Evolutionary conservation across 345 rosid genomes (phyloP).

Genomic region (Corchorus olitorius): DNA sequence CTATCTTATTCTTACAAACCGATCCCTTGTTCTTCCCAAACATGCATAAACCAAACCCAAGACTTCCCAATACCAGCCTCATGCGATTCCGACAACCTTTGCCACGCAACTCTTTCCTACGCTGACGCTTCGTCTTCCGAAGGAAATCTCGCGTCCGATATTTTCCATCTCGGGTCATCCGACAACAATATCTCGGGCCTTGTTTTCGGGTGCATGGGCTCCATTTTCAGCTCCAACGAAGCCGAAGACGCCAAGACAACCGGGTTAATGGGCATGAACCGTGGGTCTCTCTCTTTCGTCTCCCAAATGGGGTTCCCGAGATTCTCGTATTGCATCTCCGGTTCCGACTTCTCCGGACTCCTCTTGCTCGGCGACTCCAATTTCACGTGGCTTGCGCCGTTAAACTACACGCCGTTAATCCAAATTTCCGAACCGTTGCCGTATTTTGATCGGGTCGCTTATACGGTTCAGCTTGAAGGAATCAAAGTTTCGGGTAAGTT

Average conservation of each 20-base stretch:
- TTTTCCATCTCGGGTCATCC: slow-evolving; percentile 56
- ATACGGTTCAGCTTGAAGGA: slow-evolving; percentile 88
- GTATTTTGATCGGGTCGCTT: slow-evolving; percentile 84
- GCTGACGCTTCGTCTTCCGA: slow-evolving; percentile 89
- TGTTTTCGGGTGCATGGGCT: slow-evolving; percentile 88
- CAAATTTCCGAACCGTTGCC: slow-evolving; percentile 68
- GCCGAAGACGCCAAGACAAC: slow-evolving; percentile 70
- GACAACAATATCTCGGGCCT: slow-evolving; percentile 37
- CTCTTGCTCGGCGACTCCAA: slow-evolving; percentile 83
- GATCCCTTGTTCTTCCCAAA: slow-evolving; percentile 67
- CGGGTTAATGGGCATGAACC: slow-evolving; percentile 92
- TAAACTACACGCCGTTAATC: slow-evolving; percentile 80
- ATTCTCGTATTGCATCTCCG: slow-evolving; percentile 91
- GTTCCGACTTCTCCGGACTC: slow-evolving; percentile 66
- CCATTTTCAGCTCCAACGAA: slow-evolving; percentile 62
- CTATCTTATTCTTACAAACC: slow-evolving; percentile 66
- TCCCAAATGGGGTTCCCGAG: slow-evolving; percentile 79
- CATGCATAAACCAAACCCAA: slow-evolving; percentile 61
- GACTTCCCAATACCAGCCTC: slow-evolving; percentile 85
- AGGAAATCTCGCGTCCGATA: slow-evolving; percentile 79
- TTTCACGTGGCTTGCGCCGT: slow-evolving; percentile 52
- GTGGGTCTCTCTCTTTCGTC: slow-evolving; percentile 80
- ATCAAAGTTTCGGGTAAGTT: slow-evolving; percentile 65
- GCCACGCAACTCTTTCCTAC: slow-evolving; percentile 79
- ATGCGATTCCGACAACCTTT: slow-evolving; percentile 68